A percentile compares a stretch with the other conserved stretches of the same genome.
phyloP scores from a whole-genome alignment of 2,329 filamentous ascomycete species.

The Xylaria sp. region DNA sequence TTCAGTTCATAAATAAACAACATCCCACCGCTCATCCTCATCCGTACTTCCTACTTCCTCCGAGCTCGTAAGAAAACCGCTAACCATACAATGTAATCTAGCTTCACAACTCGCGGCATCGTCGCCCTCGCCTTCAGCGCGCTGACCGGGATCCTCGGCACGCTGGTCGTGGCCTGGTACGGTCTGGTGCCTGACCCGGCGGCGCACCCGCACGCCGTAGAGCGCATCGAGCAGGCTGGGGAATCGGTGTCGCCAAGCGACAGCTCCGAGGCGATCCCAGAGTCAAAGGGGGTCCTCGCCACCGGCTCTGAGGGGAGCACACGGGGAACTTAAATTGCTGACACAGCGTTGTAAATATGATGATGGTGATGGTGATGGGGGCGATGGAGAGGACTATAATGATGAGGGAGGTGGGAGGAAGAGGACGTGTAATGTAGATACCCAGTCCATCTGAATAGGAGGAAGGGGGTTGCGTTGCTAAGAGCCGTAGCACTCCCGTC shows the following conservation, averaged over 20 bases:
- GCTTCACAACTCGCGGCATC: constrained; percentile 76
- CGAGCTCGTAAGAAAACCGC: not conserved
- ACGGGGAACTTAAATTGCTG: not conserved
- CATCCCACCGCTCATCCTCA: not conserved
- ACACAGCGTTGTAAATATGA: no score
- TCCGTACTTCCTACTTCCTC: constrained; percentile 14
- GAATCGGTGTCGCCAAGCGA: constrained; percentile 14
- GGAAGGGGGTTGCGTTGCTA: not conserved
- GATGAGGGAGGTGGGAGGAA: not conserved
- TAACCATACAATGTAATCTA: constrained; percentile 36
- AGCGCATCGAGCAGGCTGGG: not conserved
- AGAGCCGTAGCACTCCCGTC: no score
- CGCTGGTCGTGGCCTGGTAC: constrained; percentile 75
- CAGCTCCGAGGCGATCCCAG: constrained; percentile 24
- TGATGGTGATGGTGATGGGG: no score
- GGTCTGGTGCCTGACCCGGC: constrained; percentile 57
- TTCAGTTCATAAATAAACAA: no score
- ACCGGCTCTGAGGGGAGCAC: not conserved
- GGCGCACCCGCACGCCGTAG: constrained; percentile 25
- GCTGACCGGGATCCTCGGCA: constrained; percentile 74
- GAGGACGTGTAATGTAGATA: not conserved
- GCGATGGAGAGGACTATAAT: not conserved
- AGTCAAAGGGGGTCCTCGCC: constrained; percentile 20
- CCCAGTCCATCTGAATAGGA: not conserved
- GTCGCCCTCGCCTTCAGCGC: constrained; percentile 80